Evolutionary conservation across 441 rosid species (phyloP).

Genomic region (Erysimum cheiri): DNA sequence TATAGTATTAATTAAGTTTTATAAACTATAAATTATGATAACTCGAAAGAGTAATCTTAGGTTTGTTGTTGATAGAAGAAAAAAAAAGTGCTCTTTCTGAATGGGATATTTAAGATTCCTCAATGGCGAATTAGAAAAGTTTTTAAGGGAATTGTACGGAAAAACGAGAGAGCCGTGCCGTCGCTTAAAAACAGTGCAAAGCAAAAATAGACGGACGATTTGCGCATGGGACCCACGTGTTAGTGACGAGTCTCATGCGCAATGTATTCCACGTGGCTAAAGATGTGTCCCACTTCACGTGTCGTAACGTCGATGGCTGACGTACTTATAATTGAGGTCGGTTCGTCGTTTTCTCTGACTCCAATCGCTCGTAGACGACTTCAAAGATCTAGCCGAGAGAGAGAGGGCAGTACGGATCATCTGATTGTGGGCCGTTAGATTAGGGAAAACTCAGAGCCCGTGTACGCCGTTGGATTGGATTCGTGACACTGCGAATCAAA

Average conservation of each 20-base stretch:
- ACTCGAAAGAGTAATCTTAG: slow-evolving; percentile 19
- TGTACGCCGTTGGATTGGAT: slow-evolving; percentile 22
- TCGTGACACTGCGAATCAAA: slow-evolving; percentile 21
- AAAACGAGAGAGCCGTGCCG: slow-evolving; percentile 39
- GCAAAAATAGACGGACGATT: slow-evolving; percentile 25
- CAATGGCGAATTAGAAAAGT: slow-evolving; percentile 3
- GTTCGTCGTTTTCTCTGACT: slow-evolving; percentile 51
- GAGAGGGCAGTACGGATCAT: slow-evolving; percentile 26
- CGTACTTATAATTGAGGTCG: slow-evolving; percentile 44
- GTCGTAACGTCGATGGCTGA: slow-evolving; percentile 42
- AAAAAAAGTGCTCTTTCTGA: not conserved
- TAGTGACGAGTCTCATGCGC: slow-evolving; percentile 36
- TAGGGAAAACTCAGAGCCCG: not conserved
- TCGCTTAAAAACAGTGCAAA: slow-evolving; percentile 33
- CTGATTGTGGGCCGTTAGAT: slow-evolving; percentile 34
- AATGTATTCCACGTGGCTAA: slow-evolving; percentile 44
- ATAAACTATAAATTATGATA: not conserved
- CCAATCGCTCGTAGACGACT: slow-evolving; percentile 22
- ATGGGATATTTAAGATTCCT: not conserved
- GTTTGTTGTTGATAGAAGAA: slow-evolving; percentile 5
- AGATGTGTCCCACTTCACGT: slow-evolving; percentile 41
- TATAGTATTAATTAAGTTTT: not conserved
- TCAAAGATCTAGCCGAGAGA: slow-evolving; percentile 31
- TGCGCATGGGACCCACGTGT: slow-evolving; percentile 40
- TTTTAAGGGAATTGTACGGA: slow-evolving; percentile 36